Evolutionary conservation across 495 filamentous ascomycete genomes (phyloP), one percentile per base, ranked within the genome.

Genomic region (Daldinia bambusicola): DNA sequence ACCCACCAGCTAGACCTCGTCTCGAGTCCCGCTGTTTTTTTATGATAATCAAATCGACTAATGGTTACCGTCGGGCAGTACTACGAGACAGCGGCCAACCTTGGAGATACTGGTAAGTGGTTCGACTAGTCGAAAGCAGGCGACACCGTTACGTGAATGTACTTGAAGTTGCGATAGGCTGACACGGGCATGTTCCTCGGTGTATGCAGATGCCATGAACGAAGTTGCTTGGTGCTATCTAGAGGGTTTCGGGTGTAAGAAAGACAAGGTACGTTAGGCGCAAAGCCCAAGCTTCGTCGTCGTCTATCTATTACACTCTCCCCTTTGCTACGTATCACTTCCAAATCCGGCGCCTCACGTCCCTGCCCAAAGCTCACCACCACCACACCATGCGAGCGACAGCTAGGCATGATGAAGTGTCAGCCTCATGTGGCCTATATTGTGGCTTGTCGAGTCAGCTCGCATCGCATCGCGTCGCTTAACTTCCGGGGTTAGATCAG

Each of bases 161-260:
- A 13, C 38, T 56, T 63, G 68, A 26, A 48, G 50, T 58, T 51
- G 62, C 45, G 57, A 67, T 69, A 67, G 67, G 70, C 74, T 74
- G 43, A 71, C 68, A 40, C 26, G 61, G 57, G 62, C 53, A 73
- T 73, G 9, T 58, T 55, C 45, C 55, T 70, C 70, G 65, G 65
- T 69, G 61, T 58, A 59, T 53, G 58, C 71, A 87, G 95, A 99
- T 84, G 96, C 95, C 51, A 97, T 98, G 94, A 97, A 97, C 77
- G 94, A 97, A 78, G 90, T 91, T 71, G 95, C 91, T 26, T 96
- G 94, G 93, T 99, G 96, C 80, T 98, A 96, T 83, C 78, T 95
- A 18, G 92, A 97, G 75, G 95, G 95, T 12, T 97, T 96, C 80
- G 95, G 95, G 26, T 92, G 91, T 64, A 93, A 92, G 80, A 99